These are phyloP conservation scores for Zymoseptoria ardabiliae DNA, from an alignment of 2,329 filamentous ascomycete species.

Conservation along the genomic window DNA sequence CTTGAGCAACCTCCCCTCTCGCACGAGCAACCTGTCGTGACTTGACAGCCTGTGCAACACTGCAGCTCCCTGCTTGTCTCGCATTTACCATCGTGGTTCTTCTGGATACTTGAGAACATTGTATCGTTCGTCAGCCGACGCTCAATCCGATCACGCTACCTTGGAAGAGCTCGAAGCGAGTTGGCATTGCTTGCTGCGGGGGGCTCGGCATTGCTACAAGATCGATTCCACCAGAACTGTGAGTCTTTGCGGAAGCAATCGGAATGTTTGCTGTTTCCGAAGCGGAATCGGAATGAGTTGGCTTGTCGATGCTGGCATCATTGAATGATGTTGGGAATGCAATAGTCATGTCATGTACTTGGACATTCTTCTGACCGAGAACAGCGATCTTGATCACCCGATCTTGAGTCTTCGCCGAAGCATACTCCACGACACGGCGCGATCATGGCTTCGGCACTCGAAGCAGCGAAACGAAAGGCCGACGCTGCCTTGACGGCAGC, in stretches of 20 bases:
- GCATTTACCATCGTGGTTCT: background rate
- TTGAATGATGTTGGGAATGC: background rate
- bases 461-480: constrained; percentile 36
- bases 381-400: background rate
- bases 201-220: background rate
- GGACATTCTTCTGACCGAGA: background rate
- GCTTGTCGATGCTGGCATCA: background rate
- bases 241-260: background rate
- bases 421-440: background rate
- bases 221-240: background rate
- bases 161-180: background rate
- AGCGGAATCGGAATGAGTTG: background rate
- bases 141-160: background rate
- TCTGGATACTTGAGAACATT: background rate
- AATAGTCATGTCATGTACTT: background rate
- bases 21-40: background rate
- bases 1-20: background rate
- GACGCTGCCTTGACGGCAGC: constrained; percentile 25
- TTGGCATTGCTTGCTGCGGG: background rate
- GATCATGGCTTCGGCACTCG: constrained; percentile 32
- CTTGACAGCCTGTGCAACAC: background rate
- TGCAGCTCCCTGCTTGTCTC: background rate
- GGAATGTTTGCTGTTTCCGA: background rate
- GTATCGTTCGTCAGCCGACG: background rate
- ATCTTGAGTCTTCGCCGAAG: background rate